phyloP scores from a whole-genome alignment of 306 rosid species.

The Trifolium subterraneum region DNA sequence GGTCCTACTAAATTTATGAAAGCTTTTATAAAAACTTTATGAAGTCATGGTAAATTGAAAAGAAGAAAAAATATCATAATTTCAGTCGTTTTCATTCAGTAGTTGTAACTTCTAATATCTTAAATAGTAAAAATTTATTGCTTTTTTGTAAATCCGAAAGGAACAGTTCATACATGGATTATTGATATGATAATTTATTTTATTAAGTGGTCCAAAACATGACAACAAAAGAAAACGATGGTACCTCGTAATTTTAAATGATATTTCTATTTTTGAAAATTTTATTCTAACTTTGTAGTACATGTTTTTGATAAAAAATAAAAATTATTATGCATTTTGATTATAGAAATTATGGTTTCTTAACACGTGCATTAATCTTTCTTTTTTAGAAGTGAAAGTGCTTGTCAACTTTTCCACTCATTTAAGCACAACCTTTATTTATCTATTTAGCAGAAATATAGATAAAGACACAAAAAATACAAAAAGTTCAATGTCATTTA shows the following conservation, averaged over 20 bases:
- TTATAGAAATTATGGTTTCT: conserved; percentile 5
- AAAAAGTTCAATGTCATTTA: conserved; percentile 30
- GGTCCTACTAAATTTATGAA: conserved; percentile 22
- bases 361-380: conserved; percentile 33
- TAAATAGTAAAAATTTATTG: conserved; percentile 18
- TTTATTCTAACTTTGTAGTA: no score
- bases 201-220: conserved; percentile 36
- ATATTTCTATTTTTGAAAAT: not conserved
- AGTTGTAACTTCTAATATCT: not conserved
- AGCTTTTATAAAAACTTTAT: conserved; percentile 7
- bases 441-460: conserved; percentile 24
- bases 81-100: conserved; percentile 23
- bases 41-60: conserved; percentile 1
- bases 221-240: conserved; percentile 22
- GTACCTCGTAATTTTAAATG: not conserved
- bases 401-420: conserved; percentile 27
- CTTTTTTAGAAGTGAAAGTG: conserved; percentile 18
- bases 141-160: not conserved
- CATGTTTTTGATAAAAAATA: no score
- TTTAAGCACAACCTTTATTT: conserved; percentile 30
- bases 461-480: conserved; percentile 37
- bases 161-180: conserved; percentile 19
- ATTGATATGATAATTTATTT: not conserved
- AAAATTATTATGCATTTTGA: not conserved
- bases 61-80: not conserved